Evolutionary conservation across 2,329 filamentous ascomycete genomes (phyloP), one percentile per base, ranked within the genome.

Genomic region (Venturia pyrina): DNA sequence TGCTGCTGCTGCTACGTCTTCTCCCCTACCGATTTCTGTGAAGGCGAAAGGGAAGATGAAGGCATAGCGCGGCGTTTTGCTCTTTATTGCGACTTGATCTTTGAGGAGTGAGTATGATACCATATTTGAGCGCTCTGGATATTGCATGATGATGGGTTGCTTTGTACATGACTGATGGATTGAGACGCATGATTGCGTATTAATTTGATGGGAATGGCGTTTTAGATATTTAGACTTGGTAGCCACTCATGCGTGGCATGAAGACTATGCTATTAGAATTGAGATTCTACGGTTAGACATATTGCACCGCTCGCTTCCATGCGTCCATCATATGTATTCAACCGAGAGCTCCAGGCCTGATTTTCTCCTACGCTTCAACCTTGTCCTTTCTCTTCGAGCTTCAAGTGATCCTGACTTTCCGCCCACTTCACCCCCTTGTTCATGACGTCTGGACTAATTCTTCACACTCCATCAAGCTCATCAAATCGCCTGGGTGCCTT

Each of bases 1-100:
- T 34, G 28, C 28, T 34, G n/a, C 19, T 50, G 53, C 32, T 59
- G 53, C 48, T 53, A 28, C 48, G 21, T 53, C 53, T 59, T 19
- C 53, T n/a, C 15, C 28, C 13, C 40, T 4, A 37, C 28, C 32
- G 53, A 53, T 53, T 53, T 24, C 53, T 8, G 17, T 17, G 28
- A 59, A 37, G 53, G 53, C 15, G 28, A 59, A 59, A 32, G 53
- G 32, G 28, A 59, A 59, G 53, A 34, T 34, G 53, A 59, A 21
- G 53, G 53, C 53, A 59, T 59, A 59, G 53, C 53, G 53, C 19
- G 53, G 53, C 53, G 53, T 59, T 59, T 59, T 59, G 15, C 37
- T 13, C 28, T 21, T 34, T n/a, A 19, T 59, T 59, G 28, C 19
- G 5, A 15, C 15, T 59, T 21, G 7, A 32, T 37, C 10, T 59